A percentile compares a stretch with the other conserved stretches of the same genome.
These are phyloP conservation scores for Lipomyces orientalis DNA, from an alignment of 805 yeast genomes.

Conservation along the genomic window DNA sequence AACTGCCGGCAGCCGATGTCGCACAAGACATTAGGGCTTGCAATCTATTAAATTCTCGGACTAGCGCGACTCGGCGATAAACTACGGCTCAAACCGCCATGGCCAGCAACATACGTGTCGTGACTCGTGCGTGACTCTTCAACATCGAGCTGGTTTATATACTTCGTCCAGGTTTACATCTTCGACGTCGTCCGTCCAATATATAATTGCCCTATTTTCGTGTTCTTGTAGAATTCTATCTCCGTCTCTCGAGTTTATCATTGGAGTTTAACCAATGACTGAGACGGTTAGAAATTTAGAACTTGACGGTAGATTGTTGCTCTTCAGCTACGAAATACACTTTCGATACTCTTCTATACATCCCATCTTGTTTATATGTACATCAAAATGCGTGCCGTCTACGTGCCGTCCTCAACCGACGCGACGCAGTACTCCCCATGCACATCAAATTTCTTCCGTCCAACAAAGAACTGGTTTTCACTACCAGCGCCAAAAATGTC, in stretches of 20 bases:
- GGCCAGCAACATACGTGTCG: no score
- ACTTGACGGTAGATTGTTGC: no score
- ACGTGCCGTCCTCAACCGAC: slow-evolving; percentile 9
- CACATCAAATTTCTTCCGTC: slow-evolving; percentile 28
- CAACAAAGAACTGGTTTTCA: slow-evolving; percentile 30
- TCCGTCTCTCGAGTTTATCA: background rate
- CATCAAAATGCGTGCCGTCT: background rate
- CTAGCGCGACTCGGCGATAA: no score
- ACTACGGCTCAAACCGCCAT: no score
- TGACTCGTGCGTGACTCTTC: no score
- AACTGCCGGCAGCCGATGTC: no score
- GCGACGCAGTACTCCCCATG: slow-evolving; percentile 36
- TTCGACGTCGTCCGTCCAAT: no score
- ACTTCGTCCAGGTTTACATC: no score
- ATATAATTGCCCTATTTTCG: no score
- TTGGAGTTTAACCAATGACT: background rate
- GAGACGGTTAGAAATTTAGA: background rate
- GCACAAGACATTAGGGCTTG: no score
- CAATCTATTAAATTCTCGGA: no score
- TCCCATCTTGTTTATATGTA: background rate
- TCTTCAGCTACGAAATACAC: background rate
- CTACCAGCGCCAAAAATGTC: slow-evolving; percentile 35
- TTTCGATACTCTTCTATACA: background rate
- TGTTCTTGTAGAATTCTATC: background rate
- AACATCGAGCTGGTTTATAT: no score